These are phyloP conservation scores for Aspergillus pseudonomiae DNA, from an alignment of 2,329 filamentous ascomycete genomes.

Conservation along the genomic window DNA sequence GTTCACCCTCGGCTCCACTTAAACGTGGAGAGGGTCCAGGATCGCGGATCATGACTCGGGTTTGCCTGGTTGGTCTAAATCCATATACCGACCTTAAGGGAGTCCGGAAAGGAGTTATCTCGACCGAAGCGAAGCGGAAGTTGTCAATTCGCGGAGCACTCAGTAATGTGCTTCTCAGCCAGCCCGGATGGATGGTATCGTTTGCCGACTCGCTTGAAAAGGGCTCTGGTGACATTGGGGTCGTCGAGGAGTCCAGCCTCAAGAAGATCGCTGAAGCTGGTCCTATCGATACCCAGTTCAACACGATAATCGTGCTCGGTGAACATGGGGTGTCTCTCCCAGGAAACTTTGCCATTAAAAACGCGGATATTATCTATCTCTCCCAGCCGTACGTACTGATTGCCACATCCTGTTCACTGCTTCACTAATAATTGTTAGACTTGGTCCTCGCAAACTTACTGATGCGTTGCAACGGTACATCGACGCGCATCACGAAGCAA, in stretches of 20 bases:
- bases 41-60: conserved; percentile 18
- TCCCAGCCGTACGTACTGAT: conserved; percentile 29
- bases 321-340: conserved; percentile 15
- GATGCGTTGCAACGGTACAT: conserved; percentile 23
- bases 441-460: conserved; percentile 31
- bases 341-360: conserved; percentile 11
- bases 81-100: conserved; percentile 26
- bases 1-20: neutral
- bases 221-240: conserved; percentile 29
- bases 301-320: conserved; percentile 27
- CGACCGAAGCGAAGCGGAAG: conserved; percentile 32
- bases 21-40: neutral
- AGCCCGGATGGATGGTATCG: conserved; percentile 28
- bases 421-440: conserved; percentile 23
- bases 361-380: conserved; percentile 26
- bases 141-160: conserved; percentile 30
- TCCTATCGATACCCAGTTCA: conserved; percentile 17
- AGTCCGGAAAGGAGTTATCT: conserved; percentile 25
- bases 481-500: neutral
- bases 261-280: conserved; percentile 14
- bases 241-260: conserved; percentile 31
- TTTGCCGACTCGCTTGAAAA: conserved; percentile 28
- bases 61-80: conserved; percentile 33
- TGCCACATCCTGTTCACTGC: neutral
- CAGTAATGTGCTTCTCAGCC: conserved; percentile 27